These are phyloP conservation scores for Oemleria cerasiformis DNA, from an alignment of 306 rosid species.

Conservation along the genomic window DNA sequence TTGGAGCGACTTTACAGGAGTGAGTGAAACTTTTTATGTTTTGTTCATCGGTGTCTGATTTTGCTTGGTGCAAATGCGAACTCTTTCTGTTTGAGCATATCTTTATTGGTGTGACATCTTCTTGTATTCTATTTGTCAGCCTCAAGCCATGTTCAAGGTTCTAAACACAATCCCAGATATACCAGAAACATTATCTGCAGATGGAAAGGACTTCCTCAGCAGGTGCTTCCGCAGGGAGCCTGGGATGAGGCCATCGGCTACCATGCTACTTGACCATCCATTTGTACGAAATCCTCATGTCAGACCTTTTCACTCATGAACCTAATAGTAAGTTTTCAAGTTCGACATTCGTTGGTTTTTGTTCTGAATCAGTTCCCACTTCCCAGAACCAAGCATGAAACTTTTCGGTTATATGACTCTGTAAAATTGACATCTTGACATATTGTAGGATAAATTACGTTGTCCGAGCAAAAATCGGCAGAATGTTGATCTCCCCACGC, in stretches of 20 bases:
- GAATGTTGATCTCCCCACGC: conserved; percentile 33
- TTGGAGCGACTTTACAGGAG: conserved; percentile 83
- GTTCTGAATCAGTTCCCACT: too few relatives aligned
- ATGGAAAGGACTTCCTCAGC: conserved; percentile 77
- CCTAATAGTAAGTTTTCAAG: conserved; percentile 46
- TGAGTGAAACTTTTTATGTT: conserved; percentile 38
- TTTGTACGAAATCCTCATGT: conserved; percentile 57
- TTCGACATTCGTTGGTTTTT: not conserved
- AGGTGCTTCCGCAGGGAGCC: conserved; percentile 88
- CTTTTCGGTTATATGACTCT: not conserved
- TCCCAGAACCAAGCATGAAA: not conserved
- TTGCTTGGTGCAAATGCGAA: not conserved
- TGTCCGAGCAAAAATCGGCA: conserved; percentile 34
- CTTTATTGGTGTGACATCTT: not conserved
- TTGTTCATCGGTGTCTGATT: conserved; percentile 5
- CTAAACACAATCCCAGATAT: conserved; percentile 68
- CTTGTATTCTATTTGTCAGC: conserved; percentile 44
- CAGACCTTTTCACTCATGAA: conserved; percentile 37
- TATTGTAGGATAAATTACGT: conserved; percentile 46
- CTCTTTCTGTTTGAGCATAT: not conserved
- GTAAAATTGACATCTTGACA: conserved; percentile 13
- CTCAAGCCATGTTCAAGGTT: conserved; percentile 97
- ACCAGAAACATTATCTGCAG: conserved; percentile 70
- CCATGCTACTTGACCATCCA: conserved; percentile 61
- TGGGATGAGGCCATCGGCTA: conserved; percentile 75